A percentile compares a stretch with the other conserved stretches of the same genome.
phyloP scores from a whole-genome alignment of 106 monocot species.

The Acorus calamus region DNA sequence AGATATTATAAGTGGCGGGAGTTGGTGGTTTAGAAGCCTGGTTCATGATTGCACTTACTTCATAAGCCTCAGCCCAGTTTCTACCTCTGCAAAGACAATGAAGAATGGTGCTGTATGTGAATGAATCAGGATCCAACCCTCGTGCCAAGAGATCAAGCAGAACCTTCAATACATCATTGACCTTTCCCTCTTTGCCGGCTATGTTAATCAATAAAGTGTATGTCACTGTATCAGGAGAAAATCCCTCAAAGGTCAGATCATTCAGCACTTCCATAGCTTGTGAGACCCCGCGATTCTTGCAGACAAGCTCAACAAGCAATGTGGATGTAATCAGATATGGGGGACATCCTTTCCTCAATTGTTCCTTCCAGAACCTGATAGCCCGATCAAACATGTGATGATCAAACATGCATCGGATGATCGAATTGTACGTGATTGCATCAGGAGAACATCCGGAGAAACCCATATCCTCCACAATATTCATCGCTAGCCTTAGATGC shows the following conservation, averaged over 20 bases:
- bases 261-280: slow-evolving; percentile 44
- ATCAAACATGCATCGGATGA: slow-evolving; percentile 50
- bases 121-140: slow-evolving; percentile 55
- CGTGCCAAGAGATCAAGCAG: slow-evolving; percentile 27
- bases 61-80: slow-evolving; percentile 52
- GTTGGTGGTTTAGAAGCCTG: slow-evolving; percentile 33
- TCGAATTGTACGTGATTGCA: slow-evolving; percentile 61
- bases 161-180: slow-evolving; percentile 30
- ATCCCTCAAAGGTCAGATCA: slow-evolving; percentile 57
- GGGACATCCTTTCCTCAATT: slow-evolving; percentile 43
- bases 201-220: slow-evolving; percentile 60
- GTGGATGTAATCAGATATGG: slow-evolving; percentile 59
- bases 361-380: slow-evolving; percentile 52
- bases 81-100: slow-evolving; percentile 50
- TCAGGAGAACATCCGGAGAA: slow-evolving; percentile 59
- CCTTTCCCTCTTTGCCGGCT: slow-evolving; percentile 47
- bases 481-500: slow-evolving; percentile 28
- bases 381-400: slow-evolving; percentile 38
- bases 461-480: slow-evolving; percentile 46
- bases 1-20: slow-evolving; percentile 66
- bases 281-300: slow-evolving; percentile 39
- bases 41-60: slow-evolving; percentile 48
- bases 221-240: slow-evolving; percentile 63
- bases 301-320: slow-evolving; percentile 56
- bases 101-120: slow-evolving; percentile 77